Conservation (phyloP, 805 yeast genomes). For the Naumovozyma castellii region DNA sequence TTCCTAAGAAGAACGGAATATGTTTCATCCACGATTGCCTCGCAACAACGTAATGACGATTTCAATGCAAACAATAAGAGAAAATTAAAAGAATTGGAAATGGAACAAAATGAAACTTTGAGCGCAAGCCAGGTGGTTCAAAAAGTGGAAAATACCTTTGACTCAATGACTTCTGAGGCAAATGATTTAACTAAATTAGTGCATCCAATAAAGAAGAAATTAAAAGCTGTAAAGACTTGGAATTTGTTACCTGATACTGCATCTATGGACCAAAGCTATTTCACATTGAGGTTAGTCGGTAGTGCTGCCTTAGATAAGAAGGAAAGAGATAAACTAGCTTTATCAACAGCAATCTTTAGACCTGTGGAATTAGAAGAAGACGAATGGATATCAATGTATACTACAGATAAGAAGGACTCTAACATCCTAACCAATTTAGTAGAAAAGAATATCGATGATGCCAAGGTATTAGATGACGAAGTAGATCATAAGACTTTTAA, state of each 20-base stretch:
- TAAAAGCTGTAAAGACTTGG: slow-evolving; percentile 71
- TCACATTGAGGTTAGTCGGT: slow-evolving; percentile 52
- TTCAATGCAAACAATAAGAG: slow-evolving; percentile 11
- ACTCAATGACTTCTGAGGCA: slow-evolving; percentile 35
- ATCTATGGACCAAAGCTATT: slow-evolving; percentile 71
- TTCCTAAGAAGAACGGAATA: slow-evolving; percentile 93
- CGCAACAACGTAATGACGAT: slow-evolving; percentile 25
- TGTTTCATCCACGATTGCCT: slow-evolving; percentile 47
- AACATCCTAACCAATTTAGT: slow-evolving; percentile 33
- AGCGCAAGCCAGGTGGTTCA: slow-evolving; percentile 22
- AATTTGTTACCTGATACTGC: slow-evolving; percentile 82
- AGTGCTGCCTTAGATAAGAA: slow-evolving; percentile 37
- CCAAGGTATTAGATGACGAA: slow-evolving; percentile 29
- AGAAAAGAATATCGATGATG: slow-evolving; percentile 29
- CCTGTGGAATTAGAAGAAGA: slow-evolving; percentile 61
- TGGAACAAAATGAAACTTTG: slow-evolving; percentile 17
- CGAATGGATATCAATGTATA: slow-evolving; percentile 69
- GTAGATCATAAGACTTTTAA: slow-evolving; percentile 43
- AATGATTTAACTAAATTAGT: slow-evolving; percentile 36
- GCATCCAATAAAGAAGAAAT: slow-evolving; percentile 71
- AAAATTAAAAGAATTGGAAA: background rate
- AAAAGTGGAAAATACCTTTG: slow-evolving; percentile 70
- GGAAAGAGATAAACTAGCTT: slow-evolving; percentile 28
- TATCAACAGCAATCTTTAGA: slow-evolving; percentile 57
- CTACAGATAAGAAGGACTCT: slow-evolving; percentile 38